Evolutionary conservation across 169 alveolate species (phyloP), one percentile per base, ranked within the genome.

Genomic region (Eimeria zaria): DNA sequence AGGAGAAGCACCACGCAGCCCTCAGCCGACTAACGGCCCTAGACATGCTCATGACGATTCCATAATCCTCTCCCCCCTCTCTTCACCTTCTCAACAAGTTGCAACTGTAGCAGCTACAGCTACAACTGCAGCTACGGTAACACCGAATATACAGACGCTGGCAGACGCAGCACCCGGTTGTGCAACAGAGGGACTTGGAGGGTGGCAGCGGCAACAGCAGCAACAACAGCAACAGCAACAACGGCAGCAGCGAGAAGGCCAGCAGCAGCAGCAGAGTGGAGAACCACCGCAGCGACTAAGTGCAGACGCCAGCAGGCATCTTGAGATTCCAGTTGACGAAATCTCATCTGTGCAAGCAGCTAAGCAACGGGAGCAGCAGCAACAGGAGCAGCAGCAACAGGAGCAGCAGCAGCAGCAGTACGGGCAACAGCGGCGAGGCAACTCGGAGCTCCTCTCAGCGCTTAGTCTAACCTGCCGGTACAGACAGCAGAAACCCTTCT

Each of bases 401-500:
- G 11, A 53, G 53, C 53, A 84, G 7, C 78, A 84, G 24, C 78
- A 58, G 14, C 91, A 84, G 33, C 73, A 53, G 16, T 20, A 20
- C 76, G 91, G 55, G 55, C 78, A 58, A 27, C 73, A 18, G 16
- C 53, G 55, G 2, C 55, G 58, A 20, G 53, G 51, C 41, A 44
- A 60, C 60, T 58, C 91, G 39, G 78, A 53, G 24, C 53, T 84
- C 22, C 91, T 84, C 22, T 84, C 91, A 0, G 91, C 91, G 11
- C 91, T 84, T 12, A 84, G 91, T n/a, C 33, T 84, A 24, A 58
- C 22, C 8, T 84, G 78, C 27, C 33, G 36, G 12, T 84, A 84
- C 55, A 33, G 91, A 33, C 76, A n/a, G 30, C 91, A 84, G 55
- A 84, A 84, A 46, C 78, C 91, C 5, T 84, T 84, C 46, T 84